These are phyloP conservation scores for Oxyria digyna DNA, from an alignment of 148 eudicot species.

Conservation along the genomic window DNA sequence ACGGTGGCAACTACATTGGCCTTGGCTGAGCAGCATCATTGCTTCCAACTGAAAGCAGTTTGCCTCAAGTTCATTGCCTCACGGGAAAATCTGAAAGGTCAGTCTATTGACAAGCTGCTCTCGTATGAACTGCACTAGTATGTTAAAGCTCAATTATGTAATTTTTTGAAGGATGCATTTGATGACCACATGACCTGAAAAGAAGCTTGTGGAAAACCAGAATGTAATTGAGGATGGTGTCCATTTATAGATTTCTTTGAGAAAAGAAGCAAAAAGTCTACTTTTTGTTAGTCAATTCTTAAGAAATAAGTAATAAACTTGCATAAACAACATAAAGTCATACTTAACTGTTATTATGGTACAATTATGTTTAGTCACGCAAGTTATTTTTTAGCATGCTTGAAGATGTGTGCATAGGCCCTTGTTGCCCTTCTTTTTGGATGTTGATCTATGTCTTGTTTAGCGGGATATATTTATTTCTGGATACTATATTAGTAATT, in stretches of 20 bases:
- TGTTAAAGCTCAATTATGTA: not conserved
- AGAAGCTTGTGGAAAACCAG: not conserved
- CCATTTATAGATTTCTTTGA: not conserved
- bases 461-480: not conserved
- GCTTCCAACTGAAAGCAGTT: conserved; percentile 65
- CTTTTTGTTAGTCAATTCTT: not conserved
- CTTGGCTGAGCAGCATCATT: conserved; percentile 92
- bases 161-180: not conserved
- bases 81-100: conserved; percentile 88
- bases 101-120: not conserved
- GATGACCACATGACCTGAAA: not conserved
- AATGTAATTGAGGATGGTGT: not conserved
- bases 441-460: not conserved
- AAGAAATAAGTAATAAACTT: not conserved
- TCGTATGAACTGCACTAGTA: not conserved
- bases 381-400: not conserved
- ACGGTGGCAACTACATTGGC: conserved; percentile 92
- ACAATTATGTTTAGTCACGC: not conserved
- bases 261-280: not conserved
- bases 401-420: not conserved
- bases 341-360: not conserved
- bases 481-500: not conserved
- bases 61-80: conserved; percentile 78
- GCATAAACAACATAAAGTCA: not conserved
- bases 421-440: not conserved